Evolutionary conservation across 2,329 filamentous ascomycete species (phyloP).

Genomic region (Xylariaceae sp.): DNA sequence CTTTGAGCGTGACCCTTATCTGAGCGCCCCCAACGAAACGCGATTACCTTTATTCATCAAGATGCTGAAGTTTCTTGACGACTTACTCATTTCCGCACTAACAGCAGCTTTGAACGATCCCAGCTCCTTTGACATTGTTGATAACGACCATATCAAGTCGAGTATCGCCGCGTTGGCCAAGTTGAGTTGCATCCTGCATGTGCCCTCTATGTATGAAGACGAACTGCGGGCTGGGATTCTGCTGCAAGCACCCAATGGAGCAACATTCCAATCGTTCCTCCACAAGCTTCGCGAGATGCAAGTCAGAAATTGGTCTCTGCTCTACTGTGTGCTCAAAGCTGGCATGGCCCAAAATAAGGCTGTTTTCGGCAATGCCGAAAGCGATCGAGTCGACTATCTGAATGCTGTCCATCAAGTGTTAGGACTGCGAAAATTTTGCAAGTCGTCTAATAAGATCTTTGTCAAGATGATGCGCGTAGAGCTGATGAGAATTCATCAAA

Average conservation of each 20-base stretch:
- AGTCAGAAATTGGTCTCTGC: conserved; percentile 80
- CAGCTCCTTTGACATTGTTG: conserved; percentile 76
- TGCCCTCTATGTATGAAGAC: conserved; percentile 78
- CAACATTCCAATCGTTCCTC: conserved; percentile 54
- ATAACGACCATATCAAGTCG: conserved; percentile 70
- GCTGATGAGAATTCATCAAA: conserved; percentile 66
- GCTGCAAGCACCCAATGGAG: conserved; percentile 53
- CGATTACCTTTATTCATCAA: conserved; percentile 70
- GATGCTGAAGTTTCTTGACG: conserved; percentile 75
- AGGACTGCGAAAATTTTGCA: conserved; percentile 81
- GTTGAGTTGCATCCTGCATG: conserved; percentile 71
- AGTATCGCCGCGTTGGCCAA: conserved; percentile 70
- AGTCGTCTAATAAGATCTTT: conserved; percentile 79
- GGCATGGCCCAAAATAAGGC: conserved; percentile 64
- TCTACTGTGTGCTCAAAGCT: conserved; percentile 76
- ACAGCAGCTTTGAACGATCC: conserved; percentile 63
- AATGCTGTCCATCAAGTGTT: conserved; percentile 79
- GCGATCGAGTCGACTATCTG: conserved; percentile 74
- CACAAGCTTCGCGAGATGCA: conserved; percentile 82
- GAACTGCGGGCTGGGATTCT: conserved; percentile 74
- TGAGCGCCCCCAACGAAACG: conserved; percentile 54
- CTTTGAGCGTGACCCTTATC: conserved; percentile 59
- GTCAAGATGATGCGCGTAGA: conserved; percentile 86
- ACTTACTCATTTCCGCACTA: conserved; percentile 69
- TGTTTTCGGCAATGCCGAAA: conserved; percentile 61